Evolutionary conservation across 495 filamentous ascomycete species (phyloP).

Genomic region (Penicillium cataractarum): DNA sequence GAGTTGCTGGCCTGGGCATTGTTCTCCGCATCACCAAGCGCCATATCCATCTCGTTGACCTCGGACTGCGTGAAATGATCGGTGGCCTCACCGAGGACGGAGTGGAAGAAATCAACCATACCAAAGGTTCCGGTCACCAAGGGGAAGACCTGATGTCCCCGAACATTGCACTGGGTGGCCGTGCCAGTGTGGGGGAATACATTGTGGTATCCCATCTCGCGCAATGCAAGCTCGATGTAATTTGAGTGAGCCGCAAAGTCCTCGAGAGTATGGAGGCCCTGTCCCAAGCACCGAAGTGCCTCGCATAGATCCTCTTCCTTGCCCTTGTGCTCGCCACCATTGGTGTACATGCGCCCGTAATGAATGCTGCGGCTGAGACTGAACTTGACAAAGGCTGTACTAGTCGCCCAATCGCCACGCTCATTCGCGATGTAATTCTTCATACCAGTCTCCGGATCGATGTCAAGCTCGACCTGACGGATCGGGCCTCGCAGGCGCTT

Average conservation of each 20-base stretch:
- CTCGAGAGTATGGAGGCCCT: conserved; percentile 90
- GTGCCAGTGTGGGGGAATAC: conserved; percentile 89
- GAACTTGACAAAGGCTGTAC: conserved; percentile 84
- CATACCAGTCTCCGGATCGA: conserved; percentile 88
- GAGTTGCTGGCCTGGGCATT: conserved; percentile 48
- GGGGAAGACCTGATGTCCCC: conserved; percentile 76
- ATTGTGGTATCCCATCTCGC: conserved; percentile 78
- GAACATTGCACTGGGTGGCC: conserved; percentile 70
- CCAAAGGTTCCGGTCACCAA: conserved; percentile 91
- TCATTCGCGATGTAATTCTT: conserved; percentile 99
- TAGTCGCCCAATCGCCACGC: conserved; percentile 80
- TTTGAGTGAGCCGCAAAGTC: conserved; percentile 97
- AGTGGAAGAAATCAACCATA: conserved; percentile 94
- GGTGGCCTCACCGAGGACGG: conserved; percentile 91
- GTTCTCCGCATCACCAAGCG: conserved; percentile 63
- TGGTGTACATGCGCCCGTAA: conserved; percentile 83
- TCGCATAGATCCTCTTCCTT: conserved; percentile 88
- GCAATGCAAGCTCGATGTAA: conserved; percentile 84
- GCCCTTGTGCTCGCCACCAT: conserved; percentile 64
- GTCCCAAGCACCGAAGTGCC: conserved; percentile 84
- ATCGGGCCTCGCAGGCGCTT: conserved; percentile 80
- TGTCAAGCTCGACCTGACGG: conserved; percentile 71
- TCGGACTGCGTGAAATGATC: conserved; percentile 97
- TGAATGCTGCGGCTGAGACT: conserved; percentile 86
- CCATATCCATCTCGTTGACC: conserved; percentile 83